phyloP scores from a whole-genome alignment of 768 basidiomycete species.

The Trametes sanguinea region DNA sequence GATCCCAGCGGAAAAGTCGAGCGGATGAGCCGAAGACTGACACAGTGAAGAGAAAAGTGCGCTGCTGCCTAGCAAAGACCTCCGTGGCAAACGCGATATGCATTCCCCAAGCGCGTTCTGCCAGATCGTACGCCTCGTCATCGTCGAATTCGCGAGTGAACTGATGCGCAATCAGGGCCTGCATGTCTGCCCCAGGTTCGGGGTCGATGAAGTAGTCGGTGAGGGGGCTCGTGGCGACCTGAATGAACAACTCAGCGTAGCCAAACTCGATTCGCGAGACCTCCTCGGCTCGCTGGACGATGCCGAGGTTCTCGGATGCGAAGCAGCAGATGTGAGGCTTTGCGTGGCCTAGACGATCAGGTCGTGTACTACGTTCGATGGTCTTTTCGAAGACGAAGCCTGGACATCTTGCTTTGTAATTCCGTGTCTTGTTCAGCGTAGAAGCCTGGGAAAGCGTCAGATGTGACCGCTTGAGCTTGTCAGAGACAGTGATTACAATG shows the following conservation, averaged over 20 bases:
- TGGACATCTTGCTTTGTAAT: background rate
- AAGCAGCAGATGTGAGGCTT: slow-evolving; percentile 17
- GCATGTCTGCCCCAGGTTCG: background rate
- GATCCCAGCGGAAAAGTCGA: slow-evolving; percentile 37
- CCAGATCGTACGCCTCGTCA: background rate
- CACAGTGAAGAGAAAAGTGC: slow-evolving; percentile 33
- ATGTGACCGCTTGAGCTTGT: no score
- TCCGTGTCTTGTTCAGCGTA: background rate
- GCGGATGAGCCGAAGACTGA: slow-evolving; percentile 29
- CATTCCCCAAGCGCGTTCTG: background rate
- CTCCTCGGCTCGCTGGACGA: background rate
- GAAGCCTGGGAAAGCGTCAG: slow-evolving; percentile 21
- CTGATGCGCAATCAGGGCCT: background rate
- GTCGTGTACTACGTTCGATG: background rate
- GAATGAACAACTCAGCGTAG: slow-evolving; percentile 18
- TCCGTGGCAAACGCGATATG: background rate
- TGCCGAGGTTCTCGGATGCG: background rate
- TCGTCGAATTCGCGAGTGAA: background rate
- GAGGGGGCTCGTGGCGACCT: background rate
- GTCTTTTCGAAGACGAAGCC: slow-evolving; percentile 7
- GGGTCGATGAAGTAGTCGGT: slow-evolving; percentile 17
- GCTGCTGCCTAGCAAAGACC: slow-evolving; percentile 31
- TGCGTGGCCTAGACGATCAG: background rate
- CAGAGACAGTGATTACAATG: no score
- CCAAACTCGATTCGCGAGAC: background rate